Conservation (phyloP, 2,329 filamentous ascomycete genomes). For the Epichloe coenophiala region DNA sequence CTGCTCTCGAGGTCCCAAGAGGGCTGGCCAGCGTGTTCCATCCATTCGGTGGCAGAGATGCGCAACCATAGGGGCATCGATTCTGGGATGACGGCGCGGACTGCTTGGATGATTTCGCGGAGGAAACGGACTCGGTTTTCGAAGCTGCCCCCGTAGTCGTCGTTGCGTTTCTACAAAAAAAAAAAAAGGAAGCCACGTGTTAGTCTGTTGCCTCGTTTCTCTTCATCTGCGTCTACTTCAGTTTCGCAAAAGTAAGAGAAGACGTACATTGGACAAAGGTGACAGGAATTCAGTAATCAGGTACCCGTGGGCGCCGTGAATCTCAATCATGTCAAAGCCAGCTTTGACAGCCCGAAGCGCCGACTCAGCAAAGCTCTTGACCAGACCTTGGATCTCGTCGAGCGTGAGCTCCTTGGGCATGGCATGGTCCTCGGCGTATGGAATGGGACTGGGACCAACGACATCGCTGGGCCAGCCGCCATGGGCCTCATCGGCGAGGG, state of each 20-base stretch:
- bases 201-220: no score
- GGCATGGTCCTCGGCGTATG: conserved; percentile 44
- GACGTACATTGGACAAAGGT: conserved; percentile 8
- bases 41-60: conserved; percentile 63
- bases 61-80: conserved; percentile 59
- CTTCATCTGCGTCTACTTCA: no score
- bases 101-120: conserved; percentile 43
- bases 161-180: conserved; percentile 25
- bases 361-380: conserved; percentile 40
- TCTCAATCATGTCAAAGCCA: conserved; percentile 22
- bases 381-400: conserved; percentile 48
- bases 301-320: conserved; percentile 47
- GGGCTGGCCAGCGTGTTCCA: conserved; percentile 29
- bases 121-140: conserved; percentile 37
- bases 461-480: conserved; percentile 46
- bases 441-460: conserved; percentile 34
- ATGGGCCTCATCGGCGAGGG: conserved; percentile 35
- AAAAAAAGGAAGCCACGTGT: no score
- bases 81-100: conserved; percentile 48
- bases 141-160: conserved; percentile 35
- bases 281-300: conserved; percentile 45
- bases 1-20: conserved; percentile 17
- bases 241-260: no score
- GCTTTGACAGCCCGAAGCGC: conserved; percentile 42
- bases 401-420: conserved; percentile 47